Evolutionary conservation across 73 alveolate genomes (phyloP).

Genomic region (Paraurostyla sp.): DNA sequence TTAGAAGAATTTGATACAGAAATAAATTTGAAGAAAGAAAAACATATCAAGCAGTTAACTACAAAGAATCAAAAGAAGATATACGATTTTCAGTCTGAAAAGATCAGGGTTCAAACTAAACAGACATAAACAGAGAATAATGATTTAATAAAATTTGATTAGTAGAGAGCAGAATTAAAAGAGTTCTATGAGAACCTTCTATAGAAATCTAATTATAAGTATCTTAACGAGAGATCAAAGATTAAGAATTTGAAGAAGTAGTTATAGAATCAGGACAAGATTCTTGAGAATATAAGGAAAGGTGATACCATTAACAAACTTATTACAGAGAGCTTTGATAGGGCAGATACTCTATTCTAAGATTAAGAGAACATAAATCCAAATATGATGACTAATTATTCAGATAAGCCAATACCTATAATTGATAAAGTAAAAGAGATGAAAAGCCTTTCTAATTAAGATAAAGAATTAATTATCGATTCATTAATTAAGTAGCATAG

Average conservation of each 20-base stretch:
- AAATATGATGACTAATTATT: too few relatives aligned
- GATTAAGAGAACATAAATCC: neutral
- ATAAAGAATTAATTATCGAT: neutral
- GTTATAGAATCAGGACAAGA: too few relatives aligned
- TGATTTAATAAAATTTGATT: too few relatives aligned
- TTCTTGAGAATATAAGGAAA: too few relatives aligned
- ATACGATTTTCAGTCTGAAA: neutral
- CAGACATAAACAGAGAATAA: too few relatives aligned
- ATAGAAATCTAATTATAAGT: too few relatives aligned
- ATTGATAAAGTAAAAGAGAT: neutral
- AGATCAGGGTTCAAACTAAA: neutral
- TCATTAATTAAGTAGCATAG: neutral
- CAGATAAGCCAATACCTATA: neutral
- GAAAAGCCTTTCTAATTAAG: neutral
- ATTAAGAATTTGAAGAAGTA: too few relatives aligned
- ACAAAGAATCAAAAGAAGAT: neutral
- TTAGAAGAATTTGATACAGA: slow-evolving; percentile 21
- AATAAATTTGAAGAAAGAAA: neutral
- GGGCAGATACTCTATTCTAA: slow-evolving; percentile 1
- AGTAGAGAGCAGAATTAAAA: too few relatives aligned
- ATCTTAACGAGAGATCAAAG: too few relatives aligned
- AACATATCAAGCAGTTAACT: neutral
- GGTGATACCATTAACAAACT: too few relatives aligned
- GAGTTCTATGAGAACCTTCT: too few relatives aligned
- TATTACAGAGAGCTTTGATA: too few relatives aligned